Percentiles rank a stretch among this genome's conserved stretches.
phyloP scores from a whole-genome alignment of 2,329 filamentous ascomycete genomes.

The Cladosporium sp. region DNA sequence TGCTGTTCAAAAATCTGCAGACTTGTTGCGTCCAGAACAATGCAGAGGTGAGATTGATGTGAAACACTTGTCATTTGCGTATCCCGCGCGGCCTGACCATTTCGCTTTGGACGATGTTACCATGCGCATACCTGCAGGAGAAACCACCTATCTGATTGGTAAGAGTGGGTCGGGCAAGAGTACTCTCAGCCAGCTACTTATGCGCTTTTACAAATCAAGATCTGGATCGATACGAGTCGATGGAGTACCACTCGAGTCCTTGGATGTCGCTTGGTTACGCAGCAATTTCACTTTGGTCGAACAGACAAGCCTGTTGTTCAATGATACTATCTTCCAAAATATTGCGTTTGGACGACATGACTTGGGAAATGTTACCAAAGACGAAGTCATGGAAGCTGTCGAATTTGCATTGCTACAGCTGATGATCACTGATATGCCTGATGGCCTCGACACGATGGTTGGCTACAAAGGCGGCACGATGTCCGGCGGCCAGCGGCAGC shows the following conservation, averaged over 20 bases:
- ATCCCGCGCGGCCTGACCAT: slow-evolving; percentile 64
- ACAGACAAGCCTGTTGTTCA: slow-evolving; percentile 76
- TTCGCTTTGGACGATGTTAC: slow-evolving; percentile 58
- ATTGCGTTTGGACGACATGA: slow-evolving; percentile 65
- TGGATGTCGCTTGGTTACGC: slow-evolving; percentile 70
- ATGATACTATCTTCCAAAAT: slow-evolving; percentile 73
- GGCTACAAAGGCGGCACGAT: slow-evolving; percentile 66
- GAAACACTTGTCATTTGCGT: slow-evolving; percentile 57
- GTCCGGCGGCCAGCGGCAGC: slow-evolving; percentile 81
- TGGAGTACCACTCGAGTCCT: slow-evolving; percentile 53
- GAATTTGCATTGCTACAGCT: slow-evolving; percentile 65
- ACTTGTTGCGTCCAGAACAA: slow-evolving; percentile 23
- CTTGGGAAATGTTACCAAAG: slow-evolving; percentile 45
- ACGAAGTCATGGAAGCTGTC: slow-evolving; percentile 59
- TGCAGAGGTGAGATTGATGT: slow-evolving; percentile 68
- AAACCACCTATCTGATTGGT: slow-evolving; percentile 77
- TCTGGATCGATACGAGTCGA: slow-evolving; percentile 68
- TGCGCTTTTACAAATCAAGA: slow-evolving; percentile 68
- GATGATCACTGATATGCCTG: slow-evolving; percentile 62
- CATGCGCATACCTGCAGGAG: slow-evolving; percentile 67
- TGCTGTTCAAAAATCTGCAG: slow-evolving; percentile 14
- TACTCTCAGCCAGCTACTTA: slow-evolving; percentile 74
- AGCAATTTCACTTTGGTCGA: slow-evolving; percentile 76
- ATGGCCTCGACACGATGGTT: slow-evolving; percentile 68
- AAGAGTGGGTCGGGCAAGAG: slow-evolving; percentile 90